Evolutionary conservation across 331 rosid species (phyloP).

Genomic region (Cydonia oblonga): DNA sequence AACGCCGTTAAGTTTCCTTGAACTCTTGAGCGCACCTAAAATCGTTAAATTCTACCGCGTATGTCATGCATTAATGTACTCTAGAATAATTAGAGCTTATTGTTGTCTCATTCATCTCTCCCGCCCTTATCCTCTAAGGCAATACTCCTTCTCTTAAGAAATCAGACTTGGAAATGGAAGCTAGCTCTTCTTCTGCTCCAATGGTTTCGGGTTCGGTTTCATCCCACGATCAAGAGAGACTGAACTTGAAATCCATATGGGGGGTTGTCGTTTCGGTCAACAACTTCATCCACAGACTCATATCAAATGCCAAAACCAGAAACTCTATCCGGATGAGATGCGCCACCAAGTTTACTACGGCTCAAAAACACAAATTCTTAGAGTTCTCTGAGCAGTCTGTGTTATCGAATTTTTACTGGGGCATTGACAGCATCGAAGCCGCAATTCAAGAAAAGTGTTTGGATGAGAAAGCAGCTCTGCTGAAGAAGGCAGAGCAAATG

Average conservation of each 20-base stretch:
- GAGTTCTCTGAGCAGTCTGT: slow-evolving; percentile 64
- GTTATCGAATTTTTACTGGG: slow-evolving; percentile 59
- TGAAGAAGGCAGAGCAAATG: slow-evolving; percentile 56
- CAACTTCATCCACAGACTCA: slow-evolving; percentile 30
- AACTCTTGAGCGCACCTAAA: too few relatives aligned
- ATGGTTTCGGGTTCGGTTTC: background rate
- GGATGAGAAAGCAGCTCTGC: slow-evolving; percentile 31
- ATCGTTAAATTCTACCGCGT: too few relatives aligned
- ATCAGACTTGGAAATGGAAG: slow-evolving; percentile 11
- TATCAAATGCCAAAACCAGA: slow-evolving; percentile 35
- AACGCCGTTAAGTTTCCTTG: too few relatives aligned
- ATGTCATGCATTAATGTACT: too few relatives aligned
- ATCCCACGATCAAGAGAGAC: slow-evolving; percentile 25
- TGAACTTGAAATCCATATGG: slow-evolving; percentile 47
- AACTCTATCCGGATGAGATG: slow-evolving; percentile 39
- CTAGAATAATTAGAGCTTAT: too few relatives aligned
- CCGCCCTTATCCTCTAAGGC: background rate
- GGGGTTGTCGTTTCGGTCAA: slow-evolving; percentile 43
- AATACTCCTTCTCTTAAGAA: background rate
- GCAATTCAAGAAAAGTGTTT: slow-evolving; percentile 31
- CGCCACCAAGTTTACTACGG: slow-evolving; percentile 32
- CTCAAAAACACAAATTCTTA: slow-evolving; percentile 43
- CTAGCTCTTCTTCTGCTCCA: slow-evolving; percentile 6
- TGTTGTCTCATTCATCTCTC: background rate
- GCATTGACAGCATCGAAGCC: slow-evolving; percentile 48